Evolutionary conservation across 2,329 filamentous ascomycete species (phyloP).

Genomic region (Trichoderma semiorbis): DNA sequence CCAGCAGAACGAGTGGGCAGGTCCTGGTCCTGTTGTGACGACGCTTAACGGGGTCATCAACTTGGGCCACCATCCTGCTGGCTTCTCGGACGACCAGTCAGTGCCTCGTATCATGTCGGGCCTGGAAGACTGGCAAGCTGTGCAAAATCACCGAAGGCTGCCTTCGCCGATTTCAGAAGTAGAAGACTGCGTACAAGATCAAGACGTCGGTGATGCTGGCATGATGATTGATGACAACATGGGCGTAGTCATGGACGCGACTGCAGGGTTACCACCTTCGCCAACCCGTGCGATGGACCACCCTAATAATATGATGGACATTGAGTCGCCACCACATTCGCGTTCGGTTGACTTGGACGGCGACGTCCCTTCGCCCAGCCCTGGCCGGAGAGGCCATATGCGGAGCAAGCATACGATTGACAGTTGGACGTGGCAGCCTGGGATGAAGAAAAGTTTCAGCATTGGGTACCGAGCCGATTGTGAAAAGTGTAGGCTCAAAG

Average conservation of each 20-base stretch:
- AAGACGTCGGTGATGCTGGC: slow-evolving; percentile 28
- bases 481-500: slow-evolving; percentile 70
- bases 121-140: slow-evolving; percentile 47
- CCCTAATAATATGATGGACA: slow-evolving; percentile 38
- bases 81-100: slow-evolving; percentile 40
- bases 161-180: slow-evolving; percentile 60
- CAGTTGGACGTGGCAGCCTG: slow-evolving; percentile 58
- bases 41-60: slow-evolving; percentile 36
- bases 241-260: slow-evolving; percentile 27
- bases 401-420: slow-evolving; percentile 59
- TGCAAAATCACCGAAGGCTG: slow-evolving; percentile 52
- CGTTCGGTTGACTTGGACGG: slow-evolving; percentile 29
- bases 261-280: slow-evolving; percentile 23
- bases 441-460: slow-evolving; percentile 68
- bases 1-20: slow-evolving; percentile 44
- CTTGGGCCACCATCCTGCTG: slow-evolving; percentile 39
- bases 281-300: slow-evolving; percentile 39
- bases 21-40: slow-evolving; percentile 33
- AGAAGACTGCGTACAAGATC: slow-evolving; percentile 46
- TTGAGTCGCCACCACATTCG: slow-evolving; percentile 28
- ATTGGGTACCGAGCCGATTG: slow-evolving; percentile 77
- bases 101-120: slow-evolving; percentile 48
- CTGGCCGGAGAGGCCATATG: slow-evolving; percentile 52
- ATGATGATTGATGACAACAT: slow-evolving; percentile 35
- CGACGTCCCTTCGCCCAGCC: slow-evolving; percentile 44